Conservation (phyloP, 1,139 yeast species). For the Saccharomycopsis hybrid region DNA sequence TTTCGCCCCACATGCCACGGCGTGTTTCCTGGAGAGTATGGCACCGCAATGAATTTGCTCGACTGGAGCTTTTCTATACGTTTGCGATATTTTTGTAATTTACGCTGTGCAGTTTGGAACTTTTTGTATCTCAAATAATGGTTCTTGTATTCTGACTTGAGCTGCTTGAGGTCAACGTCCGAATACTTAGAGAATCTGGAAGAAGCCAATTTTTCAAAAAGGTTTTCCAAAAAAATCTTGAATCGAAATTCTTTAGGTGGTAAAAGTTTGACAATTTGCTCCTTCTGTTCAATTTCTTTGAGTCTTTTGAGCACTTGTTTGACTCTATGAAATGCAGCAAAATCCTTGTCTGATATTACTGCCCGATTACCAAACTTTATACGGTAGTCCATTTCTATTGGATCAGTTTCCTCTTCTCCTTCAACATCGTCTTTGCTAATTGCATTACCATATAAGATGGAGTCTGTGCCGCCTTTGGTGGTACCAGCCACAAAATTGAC, state of each 20-base stretch:
- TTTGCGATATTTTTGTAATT: slow-evolving; percentile 4
- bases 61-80: neutral
- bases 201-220: neutral
- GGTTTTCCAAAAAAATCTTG: slow-evolving; percentile 12
- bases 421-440: slow-evolving; percentile 24
- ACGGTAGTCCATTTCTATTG: slow-evolving; percentile 13
- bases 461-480: slow-evolving; percentile 24
- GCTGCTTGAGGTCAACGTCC: slow-evolving; percentile 1
- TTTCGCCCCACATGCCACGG: slow-evolving; percentile 20
- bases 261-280: slow-evolving; percentile 13
- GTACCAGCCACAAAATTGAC: slow-evolving; percentile 1
- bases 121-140: slow-evolving; percentile 3
- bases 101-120: slow-evolving; percentile 4
- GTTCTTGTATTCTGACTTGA: slow-evolving; percentile 14
- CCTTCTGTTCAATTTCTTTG: slow-evolving; percentile 12
- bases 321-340: slow-evolving; percentile 9
- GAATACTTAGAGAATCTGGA: neutral
- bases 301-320: slow-evolving; percentile 9
- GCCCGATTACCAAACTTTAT: too few species aligned
- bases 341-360: slow-evolving; percentile 6
- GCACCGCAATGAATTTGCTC: slow-evolving; percentile 9
- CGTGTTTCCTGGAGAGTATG: slow-evolving; percentile 17
- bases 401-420: slow-evolving; percentile 28
- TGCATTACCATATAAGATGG: slow-evolving; percentile 24
- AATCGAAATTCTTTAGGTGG: slow-evolving; percentile 15